phyloP scores from a whole-genome alignment of 164 flowering plant genomes.

The Annona squamosa region DNA sequence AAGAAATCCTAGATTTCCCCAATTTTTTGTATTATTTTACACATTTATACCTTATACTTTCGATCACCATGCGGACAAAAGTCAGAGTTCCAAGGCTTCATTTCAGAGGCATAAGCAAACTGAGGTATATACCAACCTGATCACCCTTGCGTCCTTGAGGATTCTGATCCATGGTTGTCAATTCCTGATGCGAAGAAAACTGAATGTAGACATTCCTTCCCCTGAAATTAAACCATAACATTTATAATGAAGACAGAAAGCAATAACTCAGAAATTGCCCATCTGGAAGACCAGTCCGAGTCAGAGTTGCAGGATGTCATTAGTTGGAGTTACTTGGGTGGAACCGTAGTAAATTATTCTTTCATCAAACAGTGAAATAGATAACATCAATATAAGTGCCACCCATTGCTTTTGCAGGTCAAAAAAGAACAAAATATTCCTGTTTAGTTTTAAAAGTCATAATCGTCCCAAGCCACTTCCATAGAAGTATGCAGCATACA shows the following conservation, averaged over 20 bases:
- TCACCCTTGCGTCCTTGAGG: slow-evolving; percentile 62
- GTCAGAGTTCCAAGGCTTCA: too few relatives aligned
- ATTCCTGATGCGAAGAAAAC: slow-evolving; percentile 95
- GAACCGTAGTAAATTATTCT: background rate
- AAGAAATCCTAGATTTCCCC: too few relatives aligned
- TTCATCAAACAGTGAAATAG: background rate
- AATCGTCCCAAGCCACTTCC: background rate
- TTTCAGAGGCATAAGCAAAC: background rate
- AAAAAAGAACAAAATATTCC: background rate
- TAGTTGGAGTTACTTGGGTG: background rate
- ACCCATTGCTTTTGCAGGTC: background rate
- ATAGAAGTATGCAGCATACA: too few relatives aligned
- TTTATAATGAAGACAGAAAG: background rate
- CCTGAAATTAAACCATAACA: slow-evolving; percentile 28
- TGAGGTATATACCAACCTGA: slow-evolving; percentile 50
- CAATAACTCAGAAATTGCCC: background rate
- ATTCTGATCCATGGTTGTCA: slow-evolving; percentile 83
- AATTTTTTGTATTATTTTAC: too few relatives aligned
- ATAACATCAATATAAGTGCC: background rate
- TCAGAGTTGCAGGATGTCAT: background rate
- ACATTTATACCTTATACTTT: too few relatives aligned
- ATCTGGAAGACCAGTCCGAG: background rate
- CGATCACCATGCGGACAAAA: too few relatives aligned
- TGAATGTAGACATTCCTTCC: slow-evolving; percentile 96
- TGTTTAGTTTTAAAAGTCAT: background rate